Evolutionary conservation across 768 basidiomycete genomes (phyloP), one percentile per base, ranked within the genome.

Genomic region (Russula abietina): DNA sequence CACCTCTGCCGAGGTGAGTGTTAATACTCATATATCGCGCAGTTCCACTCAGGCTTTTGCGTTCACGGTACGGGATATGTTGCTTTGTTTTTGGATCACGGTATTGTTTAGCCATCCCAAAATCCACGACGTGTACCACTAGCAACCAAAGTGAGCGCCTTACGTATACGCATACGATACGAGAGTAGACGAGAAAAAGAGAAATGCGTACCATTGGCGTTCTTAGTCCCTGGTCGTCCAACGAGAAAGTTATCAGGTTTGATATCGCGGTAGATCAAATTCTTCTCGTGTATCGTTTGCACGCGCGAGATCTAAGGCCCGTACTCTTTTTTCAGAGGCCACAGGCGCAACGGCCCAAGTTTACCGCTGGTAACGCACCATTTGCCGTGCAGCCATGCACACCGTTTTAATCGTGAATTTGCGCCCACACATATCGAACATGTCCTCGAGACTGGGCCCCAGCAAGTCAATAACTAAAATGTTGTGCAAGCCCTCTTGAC

Each of bases 21-120:
- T 99, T 99, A 75, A 99, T 98, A 73, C 91, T 93, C 97, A 99
- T 99, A 80, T 99, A 99, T 53, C 97, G 87, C 41, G 97, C 97
- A 17, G 97, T 99, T 17, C 97, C 97, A 70, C 89, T 92, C 59
- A 99, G 79, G 73, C 91, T 93, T 81, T 99, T 99, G 70, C 96
- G 84, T 78, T 99, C 97, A 64, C 97, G 85, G 76, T 99, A 99
- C 57, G 97, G 97, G 65, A 99, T 99, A 75, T 99, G 97, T 74
- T 98, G 96, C 75, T 97, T 97, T 65, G 95, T 95, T 79, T 96
- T 98, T 12, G 97, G 97, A 75, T 99, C 97, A 58, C 97, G 89
- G 72, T 98, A 99, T 75, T 98, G 96, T 76, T 98, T 98, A 30
- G 97, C 97, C 97, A 99, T 98, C 49, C 97, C 97, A 72, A 99